Evolutionary conservation across 73 alveolate species (phyloP), one percentile per base, ranked within the genome.

Genomic region (Paramecium sexaurelia): DNA sequence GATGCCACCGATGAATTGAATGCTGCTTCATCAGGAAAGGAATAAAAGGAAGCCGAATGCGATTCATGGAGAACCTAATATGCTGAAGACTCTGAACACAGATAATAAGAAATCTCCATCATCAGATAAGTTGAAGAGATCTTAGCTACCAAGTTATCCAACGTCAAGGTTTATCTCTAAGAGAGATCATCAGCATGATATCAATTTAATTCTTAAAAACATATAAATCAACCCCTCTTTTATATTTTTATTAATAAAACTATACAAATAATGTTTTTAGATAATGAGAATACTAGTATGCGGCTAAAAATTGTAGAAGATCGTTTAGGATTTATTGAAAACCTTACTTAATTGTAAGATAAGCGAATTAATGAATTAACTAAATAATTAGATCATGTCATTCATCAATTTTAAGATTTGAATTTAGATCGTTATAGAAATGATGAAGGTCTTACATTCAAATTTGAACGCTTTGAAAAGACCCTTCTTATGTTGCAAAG

Each of bases 1-100:
- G 92, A 85, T 82, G 92, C 92, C 66, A 85, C 92, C 35, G 92
- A 85, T 55, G 92, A 85, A 27, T 37, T 85, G 24, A 47, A 85
- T 47, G 85, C 92, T 17, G 92, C 92, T 17, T 85, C 92, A 85
- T 85, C 92, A 85, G 92, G 92, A 85, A 85, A 85, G 27, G 92
- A 85, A 85, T 85, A 85, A 85, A 85, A 85, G 92, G 92, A 85
- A 85, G 92, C 92, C 27, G 92, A 85, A 85, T 85, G 92, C 86
- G 86, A 85, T 27, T 55, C 92, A 85, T 85, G 92, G 92, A 85
- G 92, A 85, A 85, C 92, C 27, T 56, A 85, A 85, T 85, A 85
- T 55, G 86, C 86, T 55, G 85, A 85, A 55, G 92, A 85, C 36
- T 29, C 75, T 11, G 90, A 78, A 78, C 90, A 78, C 47, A 78